Evolutionary conservation across 1,284 basidiomycete species (phyloP).

Genomic region (Vanrija sp.): DNA sequence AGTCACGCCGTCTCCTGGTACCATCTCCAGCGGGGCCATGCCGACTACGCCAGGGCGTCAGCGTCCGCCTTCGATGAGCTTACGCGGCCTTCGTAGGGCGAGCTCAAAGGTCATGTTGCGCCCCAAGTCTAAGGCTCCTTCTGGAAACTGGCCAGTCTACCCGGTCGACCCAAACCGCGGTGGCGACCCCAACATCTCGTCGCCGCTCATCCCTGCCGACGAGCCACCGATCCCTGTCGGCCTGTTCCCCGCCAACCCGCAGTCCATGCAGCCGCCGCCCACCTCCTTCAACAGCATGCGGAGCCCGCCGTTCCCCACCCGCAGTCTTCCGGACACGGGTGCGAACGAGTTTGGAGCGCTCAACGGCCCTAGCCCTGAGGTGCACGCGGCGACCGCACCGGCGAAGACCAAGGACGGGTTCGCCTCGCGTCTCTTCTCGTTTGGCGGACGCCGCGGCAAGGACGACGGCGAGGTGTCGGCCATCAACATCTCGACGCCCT

Average conservation of each 20-base stretch:
- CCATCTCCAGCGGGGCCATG: neutral
- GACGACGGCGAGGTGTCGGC: constrained; percentile 10
- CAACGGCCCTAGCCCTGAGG: too few species aligned
- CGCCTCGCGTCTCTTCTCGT: constrained; percentile 10
- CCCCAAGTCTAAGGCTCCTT: neutral
- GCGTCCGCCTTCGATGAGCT: constrained; percentile 6
- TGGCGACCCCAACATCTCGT: too few species aligned
- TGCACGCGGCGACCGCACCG: too few species aligned
- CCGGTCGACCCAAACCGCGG: too few species aligned
- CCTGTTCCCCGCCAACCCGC: too few species aligned
- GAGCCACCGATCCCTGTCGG: too few species aligned
- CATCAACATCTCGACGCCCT: constrained; percentile 11
- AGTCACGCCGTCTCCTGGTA: neutral
- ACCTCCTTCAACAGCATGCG: neutral
- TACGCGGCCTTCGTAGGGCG: constrained; percentile 5
- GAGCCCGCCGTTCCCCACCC: neutral
- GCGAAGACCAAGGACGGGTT: neutral
- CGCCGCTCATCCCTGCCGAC: too few species aligned
- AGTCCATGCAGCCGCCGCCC: neutral
- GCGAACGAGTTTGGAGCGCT: too few species aligned
- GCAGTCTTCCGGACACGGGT: too few species aligned
- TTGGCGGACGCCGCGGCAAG: neutral
- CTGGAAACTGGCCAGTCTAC: neutral
- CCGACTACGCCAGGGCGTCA: too few species aligned
- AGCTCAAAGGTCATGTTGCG: neutral